phyloP scores from a whole-genome alignment of 1,139 yeast genomes.

The Pichia terricola region DNA sequence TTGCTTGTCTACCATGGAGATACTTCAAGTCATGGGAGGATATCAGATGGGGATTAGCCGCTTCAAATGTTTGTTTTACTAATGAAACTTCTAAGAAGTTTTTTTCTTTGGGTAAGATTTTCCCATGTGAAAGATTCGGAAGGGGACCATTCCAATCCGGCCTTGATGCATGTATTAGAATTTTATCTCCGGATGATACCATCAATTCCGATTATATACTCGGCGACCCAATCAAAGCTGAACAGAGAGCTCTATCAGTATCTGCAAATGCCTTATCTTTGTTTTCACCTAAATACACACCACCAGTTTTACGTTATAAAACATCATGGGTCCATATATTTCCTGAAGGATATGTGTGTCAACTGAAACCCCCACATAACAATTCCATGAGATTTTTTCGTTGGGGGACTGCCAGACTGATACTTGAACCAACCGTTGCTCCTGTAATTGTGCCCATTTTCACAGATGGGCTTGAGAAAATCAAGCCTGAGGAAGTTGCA shows the following conservation, averaged over 20 bases:
- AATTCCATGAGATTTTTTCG: constrained; percentile 89
- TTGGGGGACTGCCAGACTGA: constrained; percentile 86
- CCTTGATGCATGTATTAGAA: constrained; percentile 77
- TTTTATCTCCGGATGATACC: constrained; percentile 74
- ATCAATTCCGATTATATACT: constrained; percentile 37
- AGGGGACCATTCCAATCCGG: constrained; percentile 89
- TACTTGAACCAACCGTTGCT: constrained; percentile 71
- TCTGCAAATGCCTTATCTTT: constrained; percentile 27
- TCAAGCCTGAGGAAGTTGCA: constrained; percentile 71
- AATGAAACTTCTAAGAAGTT: constrained; percentile 44
- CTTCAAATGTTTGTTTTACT: constrained; percentile 81
- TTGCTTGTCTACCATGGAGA: constrained; percentile 78
- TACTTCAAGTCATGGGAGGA: constrained; percentile 54
- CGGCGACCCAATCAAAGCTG: constrained; percentile 11
- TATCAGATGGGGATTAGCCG: constrained; percentile 92
- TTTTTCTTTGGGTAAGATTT: constrained; percentile 79
- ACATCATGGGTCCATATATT: constrained; percentile 92
- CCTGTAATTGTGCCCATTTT: constrained; percentile 90
- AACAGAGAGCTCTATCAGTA: constrained; percentile 12
- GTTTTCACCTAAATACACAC: constrained; percentile 24
- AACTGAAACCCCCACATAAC: constrained; percentile 64
- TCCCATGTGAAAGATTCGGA: constrained; percentile 82
- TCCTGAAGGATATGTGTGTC: constrained; percentile 93
- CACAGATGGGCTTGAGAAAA: constrained; percentile 75
- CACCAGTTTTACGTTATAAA: constrained; percentile 45